Conservation (phyloP, 2,329 filamentous ascomycete species). For the Ceratocystis huliohia region DNA sequence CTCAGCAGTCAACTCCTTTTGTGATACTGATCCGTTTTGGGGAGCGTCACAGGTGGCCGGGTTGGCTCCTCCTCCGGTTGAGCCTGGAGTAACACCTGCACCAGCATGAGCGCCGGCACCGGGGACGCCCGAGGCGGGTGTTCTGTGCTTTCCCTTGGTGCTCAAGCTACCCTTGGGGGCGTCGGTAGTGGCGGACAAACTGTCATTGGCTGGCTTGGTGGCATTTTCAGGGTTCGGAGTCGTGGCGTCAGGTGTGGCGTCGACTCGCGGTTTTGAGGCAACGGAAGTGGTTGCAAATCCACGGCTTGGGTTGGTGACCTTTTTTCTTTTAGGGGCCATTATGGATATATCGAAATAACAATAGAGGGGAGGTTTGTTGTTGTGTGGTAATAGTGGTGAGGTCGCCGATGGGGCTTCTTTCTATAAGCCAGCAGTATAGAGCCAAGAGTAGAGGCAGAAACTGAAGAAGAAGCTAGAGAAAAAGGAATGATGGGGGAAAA, state of each 20-base stretch:
- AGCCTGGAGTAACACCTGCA: neutral
- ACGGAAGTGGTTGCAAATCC: conserved; percentile 91
- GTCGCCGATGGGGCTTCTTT: neutral
- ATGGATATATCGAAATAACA: neutral
- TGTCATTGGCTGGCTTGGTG: conserved; percentile 18
- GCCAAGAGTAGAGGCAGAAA: neutral
- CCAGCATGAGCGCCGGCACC: neutral
- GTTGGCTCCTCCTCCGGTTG: neutral
- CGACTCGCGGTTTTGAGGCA: conserved; percentile 65
- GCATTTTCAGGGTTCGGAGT: conserved; percentile 17
- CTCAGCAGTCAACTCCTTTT: conserved; percentile 57
- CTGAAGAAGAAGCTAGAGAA: neutral
- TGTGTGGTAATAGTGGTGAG: neutral
- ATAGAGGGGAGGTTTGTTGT: neutral
- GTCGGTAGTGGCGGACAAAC: neutral
- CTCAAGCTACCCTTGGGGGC: conserved; percentile 21
- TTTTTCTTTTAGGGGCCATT: conserved; percentile 79
- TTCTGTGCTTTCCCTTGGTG: conserved; percentile 19
- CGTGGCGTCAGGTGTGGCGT: conserved; percentile 34
- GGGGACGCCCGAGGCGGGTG: neutral
- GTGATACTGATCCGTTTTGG: neutral
- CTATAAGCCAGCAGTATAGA: neutral
- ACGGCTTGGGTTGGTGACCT: conserved; percentile 79
- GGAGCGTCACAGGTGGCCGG: neutral
- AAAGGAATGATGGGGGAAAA: too few species aligned